Evolutionary conservation across 1,284 basidiomycete species (phyloP), one percentile per base, ranked within the genome.

Genomic region (Stereum hirsutum): DNA sequence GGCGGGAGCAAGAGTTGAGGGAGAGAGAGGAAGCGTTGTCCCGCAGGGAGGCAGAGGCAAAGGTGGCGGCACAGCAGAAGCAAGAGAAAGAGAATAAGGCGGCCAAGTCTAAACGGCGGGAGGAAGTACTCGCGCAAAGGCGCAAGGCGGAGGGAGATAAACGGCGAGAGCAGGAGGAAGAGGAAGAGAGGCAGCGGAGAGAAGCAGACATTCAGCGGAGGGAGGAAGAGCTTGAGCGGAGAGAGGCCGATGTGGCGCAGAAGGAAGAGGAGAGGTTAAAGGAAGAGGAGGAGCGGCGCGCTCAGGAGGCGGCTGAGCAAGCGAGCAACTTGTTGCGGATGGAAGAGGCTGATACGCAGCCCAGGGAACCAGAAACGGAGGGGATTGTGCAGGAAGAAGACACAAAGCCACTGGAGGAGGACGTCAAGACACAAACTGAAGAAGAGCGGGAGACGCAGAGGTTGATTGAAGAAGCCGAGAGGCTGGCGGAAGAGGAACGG

Each of bases 391-490:
- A 35, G 33, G 33, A 35, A 36, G 45, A 48, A 23, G 36, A 25
- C 14, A 14, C 39, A 25, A 7, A 35, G 24, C 41, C n/a, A 30
- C 33, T 39, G 38, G 28, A 40, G 23, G 40, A 49, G 40, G 39
- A 42, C 20, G 48, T 42, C 23, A 42, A 41, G 32, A 27, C 17
- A 27, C 28, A 32, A 23, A 36, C 38, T 14, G 30, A 33, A 30
- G 45, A 40, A 41, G 47, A 48, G 35, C 39, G 35, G 21, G 50
- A 46, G 39, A 39, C 43, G 7, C 42, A 46, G 21, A 33, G 39
- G 25, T 25, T 44, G 20, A 40, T 34, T 17, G 47, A 49, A 44
- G 46, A 39, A 21, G 40, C 23, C 15, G 39, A 23, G 7, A 12
- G 12, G 28, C 47, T 33, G 3, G 42, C 49, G 23, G 42, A 42